phyloP scores from a whole-genome alignment of 2,329 filamentous ascomycete species.

The Drechslerella coelobrocha region DNA sequence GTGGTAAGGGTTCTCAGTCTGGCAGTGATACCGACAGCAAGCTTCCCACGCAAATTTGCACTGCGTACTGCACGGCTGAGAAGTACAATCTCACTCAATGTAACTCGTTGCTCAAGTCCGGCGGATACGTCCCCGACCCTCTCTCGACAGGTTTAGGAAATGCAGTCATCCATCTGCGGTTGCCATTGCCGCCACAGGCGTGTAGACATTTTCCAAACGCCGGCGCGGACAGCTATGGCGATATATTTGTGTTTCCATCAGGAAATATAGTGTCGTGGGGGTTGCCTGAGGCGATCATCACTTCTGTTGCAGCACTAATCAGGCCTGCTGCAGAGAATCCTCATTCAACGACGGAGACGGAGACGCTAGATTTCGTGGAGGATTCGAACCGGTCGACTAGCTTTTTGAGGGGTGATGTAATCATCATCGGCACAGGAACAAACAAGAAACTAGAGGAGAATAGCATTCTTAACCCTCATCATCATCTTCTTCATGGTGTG shows the following conservation, averaged over 20 bases:
- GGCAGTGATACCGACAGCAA: conserved; percentile 14
- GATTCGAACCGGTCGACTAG: conserved; percentile 76
- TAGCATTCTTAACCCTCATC: conserved; percentile 24
- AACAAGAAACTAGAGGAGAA: conserved; percentile 60
- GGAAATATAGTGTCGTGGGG: conserved; percentile 94
- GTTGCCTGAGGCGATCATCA: conserved; percentile 75
- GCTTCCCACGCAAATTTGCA: conserved; percentile 55
- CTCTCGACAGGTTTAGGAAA: conserved; percentile 68
- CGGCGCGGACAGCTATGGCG: conserved; percentile 70
- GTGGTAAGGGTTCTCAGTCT: background rate
- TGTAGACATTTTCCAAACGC: conserved; percentile 54
- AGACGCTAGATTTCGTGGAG: conserved; percentile 85
- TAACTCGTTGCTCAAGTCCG: conserved; percentile 65
- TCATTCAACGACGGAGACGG: conserved; percentile 76
- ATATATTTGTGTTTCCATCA: conserved; percentile 94
- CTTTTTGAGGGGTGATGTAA: conserved; percentile 82
- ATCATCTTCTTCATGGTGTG: conserved; percentile 51
- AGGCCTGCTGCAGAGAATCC: conserved; percentile 77
- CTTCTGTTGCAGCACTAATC: conserved; percentile 73
- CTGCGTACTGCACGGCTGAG: conserved; percentile 72
- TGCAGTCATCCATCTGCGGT: conserved; percentile 68
- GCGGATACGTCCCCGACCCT: conserved; percentile 70
- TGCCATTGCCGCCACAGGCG: conserved; percentile 58
- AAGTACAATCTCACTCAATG: conserved; percentile 68
- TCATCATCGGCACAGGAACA: conserved; percentile 85